Base-by-base conservation (phyloP, 495 filamentous ascomycete species). In the Umbilicaria muhlenbergii region DNA sequence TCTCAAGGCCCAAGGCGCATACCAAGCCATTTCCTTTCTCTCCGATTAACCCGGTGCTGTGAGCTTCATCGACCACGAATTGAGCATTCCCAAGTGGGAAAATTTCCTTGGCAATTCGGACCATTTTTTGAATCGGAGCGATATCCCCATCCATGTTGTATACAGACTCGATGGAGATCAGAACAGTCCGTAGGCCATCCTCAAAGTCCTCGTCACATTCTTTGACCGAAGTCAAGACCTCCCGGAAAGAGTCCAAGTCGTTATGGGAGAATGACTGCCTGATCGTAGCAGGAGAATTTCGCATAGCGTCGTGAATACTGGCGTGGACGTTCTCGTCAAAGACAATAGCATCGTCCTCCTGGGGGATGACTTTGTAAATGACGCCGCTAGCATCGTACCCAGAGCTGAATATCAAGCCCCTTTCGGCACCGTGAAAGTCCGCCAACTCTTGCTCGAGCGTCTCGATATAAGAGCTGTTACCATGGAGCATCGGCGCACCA, bases 101-200 rank as follows among this genome's bases (percentile, higher is more conserved):
- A 5, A 74, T 47, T 1, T 58, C 55, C 40, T 86, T 69, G 0
- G 80, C 72, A 1, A 70, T 51, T 6, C 61, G 51, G 1, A 81
- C 63, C 32, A 87, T 69, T 17, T 76, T 64, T 13, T 55, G 50
- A 13, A 91, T 60, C 0, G 80, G 81, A 10, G 71, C 73, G 8
- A 83, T 52, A 58, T 87, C 82, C 0, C 84, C 84, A 54, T 89
- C 82, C 84, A 91, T 91, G 43, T 78, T 84, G 56, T 91, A 91
- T n/a, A 87, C 60, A 2, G 71, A 69, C 53, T 91, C 84, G 0
- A 87, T 64, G 1, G 77, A 76, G 16, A 89, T 65, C 50, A 89
- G 78, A 7, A 69, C 59, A 51, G 64, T 67, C 7, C 55, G 49
- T 3, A 55, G 50, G 0, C 66, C 66, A 3, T 53, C 38, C 31